Base-by-base conservation (phyloP, 805 yeast genomes). In the Cyberlindnera samutprakarnensis region DNA sequence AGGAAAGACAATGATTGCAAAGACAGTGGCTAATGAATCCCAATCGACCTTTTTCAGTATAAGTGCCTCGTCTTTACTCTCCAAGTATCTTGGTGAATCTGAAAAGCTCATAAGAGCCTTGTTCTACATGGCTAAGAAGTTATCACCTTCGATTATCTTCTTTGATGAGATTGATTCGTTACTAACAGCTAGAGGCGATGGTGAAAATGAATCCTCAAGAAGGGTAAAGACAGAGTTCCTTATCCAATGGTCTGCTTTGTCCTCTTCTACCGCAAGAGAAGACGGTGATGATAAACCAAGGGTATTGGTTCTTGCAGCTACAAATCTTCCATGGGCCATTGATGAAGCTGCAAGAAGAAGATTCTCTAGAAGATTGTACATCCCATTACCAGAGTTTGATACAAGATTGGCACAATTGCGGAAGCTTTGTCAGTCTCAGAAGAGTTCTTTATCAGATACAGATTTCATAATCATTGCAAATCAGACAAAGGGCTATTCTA, bases 281-380 rank as follows among this genome's bases (percentile, higher is more conserved):
- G 53, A 62, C 6, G 42, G 36, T 9, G 51, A 40, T 4, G 58
- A 48, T 13, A 39, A 30, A 20, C 34, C 43, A 11, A 65, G 96
- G 33, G 97, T 90, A 4, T 63, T 92, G 23, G 94, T 90, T 4
- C 61, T 92, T 25, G 97, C 96, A 0, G 96, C 97, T 2, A 90
- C 97, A 0, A 92, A 90, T 54, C 55, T 90, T 39, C 98, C 98
- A 0, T 90, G 98, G 98, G 81, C 86, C 2, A 87, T 84, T 39
- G 98, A 90, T 56, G 97, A 92, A 50, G 96, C 96, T 3, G 96
- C 97, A 1, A 66, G 96, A 48, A 71, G 97, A 54, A 68, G 97
- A 41, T 90, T 90, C 58, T 94, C 85, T 6, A 72, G 94, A 47
- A 66, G 96, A 31, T 94, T 85, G 50, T 88, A 92, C 57, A 88